Evolutionary conservation across 1,284 basidiomycete species (phyloP).

Genomic region (Heterobasidion occidentale): DNA sequence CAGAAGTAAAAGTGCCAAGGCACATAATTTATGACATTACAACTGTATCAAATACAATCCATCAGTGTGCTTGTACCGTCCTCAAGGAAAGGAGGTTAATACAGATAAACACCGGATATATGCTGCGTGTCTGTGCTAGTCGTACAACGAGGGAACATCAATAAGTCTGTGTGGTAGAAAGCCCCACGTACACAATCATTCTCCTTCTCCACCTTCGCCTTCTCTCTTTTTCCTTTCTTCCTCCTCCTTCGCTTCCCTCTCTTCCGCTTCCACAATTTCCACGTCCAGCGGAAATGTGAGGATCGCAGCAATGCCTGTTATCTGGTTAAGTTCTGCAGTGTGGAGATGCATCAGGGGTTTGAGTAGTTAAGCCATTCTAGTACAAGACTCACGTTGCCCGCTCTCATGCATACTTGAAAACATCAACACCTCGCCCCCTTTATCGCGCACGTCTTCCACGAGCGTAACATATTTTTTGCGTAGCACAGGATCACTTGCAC

Average conservation of each 20-base stretch:
- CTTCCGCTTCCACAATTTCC: constrained; percentile 88
- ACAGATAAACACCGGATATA: background rate
- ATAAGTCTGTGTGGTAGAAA: background rate
- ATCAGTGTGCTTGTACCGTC: background rate
- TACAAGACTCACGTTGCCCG: constrained; percentile 71
- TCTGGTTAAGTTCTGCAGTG: constrained; percentile 78
- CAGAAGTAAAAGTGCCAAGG: background rate
- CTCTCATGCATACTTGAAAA: constrained; percentile 99
- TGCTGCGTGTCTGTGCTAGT: background rate
- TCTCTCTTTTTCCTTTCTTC: constrained; percentile 28
- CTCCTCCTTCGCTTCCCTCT: constrained; percentile 55
- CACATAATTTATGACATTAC: background rate
- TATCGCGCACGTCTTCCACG: constrained; percentile 84
- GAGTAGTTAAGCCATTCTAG: background rate
- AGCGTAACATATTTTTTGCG: constrained; percentile 84
- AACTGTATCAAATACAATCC: background rate
- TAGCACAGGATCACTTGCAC: constrained; percentile 68
- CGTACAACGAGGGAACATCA: background rate
- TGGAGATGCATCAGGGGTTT: background rate
- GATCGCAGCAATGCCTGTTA: constrained; percentile 94
- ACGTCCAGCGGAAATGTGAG: constrained; percentile 95
- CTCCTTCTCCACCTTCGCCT: constrained; percentile 14
- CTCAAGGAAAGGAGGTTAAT: background rate
- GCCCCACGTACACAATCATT: background rate
- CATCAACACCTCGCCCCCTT: constrained; percentile 90